phyloP scores from a whole-genome alignment of 139 green algal genomes.

The Tetradesmus obliquus region DNA sequence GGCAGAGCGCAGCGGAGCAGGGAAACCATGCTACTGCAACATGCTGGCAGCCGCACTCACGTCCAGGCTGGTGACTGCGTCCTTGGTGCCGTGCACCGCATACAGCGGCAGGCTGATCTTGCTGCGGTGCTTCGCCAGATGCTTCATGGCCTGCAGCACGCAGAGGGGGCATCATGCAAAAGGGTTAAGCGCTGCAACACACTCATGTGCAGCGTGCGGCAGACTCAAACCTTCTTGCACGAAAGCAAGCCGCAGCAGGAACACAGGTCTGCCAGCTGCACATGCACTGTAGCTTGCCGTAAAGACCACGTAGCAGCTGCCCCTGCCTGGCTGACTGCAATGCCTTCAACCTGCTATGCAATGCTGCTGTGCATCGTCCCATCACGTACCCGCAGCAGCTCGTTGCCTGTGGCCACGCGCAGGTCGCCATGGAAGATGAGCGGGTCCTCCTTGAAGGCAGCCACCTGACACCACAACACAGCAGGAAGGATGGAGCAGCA shows the following conservation, averaged over 20 bases:
- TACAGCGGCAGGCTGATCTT: constrained; percentile 53
- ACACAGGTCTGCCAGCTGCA: not conserved
- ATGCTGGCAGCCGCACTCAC: not conserved
- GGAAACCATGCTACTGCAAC: not conserved
- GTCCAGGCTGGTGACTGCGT: constrained; percentile 46
- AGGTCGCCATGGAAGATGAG: constrained; percentile 56
- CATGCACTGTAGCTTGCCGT: not conserved
- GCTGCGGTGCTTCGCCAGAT: not conserved
- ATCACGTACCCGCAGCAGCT: constrained; percentile 60
- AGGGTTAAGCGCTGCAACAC: not conserved
- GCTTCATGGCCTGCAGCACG: constrained; percentile 29
- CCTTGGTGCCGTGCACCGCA: constrained; percentile 50
- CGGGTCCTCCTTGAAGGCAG: constrained; percentile 41
- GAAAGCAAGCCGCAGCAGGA: not conserved
- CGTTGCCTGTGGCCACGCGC: constrained; percentile 64
- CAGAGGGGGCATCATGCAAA: not conserved
- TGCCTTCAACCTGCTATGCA: not conserved
- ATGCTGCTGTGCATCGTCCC: not conserved
- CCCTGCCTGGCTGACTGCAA: not conserved
- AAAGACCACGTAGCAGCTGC: not conserved
- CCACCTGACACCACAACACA: constrained; percentile 17
- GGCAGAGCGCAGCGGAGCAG: not conserved
- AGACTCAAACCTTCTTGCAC: not conserved
- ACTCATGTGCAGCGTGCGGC: not conserved
- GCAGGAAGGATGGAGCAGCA: not conserved